phyloP scores from a whole-genome alignment of 768 basidiomycete genomes.

The Rhizopogon vesiculosus region DNA sequence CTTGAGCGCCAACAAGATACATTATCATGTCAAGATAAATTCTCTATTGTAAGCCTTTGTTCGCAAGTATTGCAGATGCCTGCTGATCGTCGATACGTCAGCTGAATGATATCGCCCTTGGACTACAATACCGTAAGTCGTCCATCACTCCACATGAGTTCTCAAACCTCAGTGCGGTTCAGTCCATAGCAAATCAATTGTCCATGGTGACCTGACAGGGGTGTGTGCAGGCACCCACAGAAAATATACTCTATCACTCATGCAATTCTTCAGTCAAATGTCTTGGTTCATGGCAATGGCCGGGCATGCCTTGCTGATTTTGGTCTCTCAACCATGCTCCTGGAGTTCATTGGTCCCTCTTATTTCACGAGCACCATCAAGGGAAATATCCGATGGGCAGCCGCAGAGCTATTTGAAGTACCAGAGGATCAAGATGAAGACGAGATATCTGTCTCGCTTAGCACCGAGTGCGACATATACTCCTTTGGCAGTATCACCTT shows the following conservation, averaged over 20 bases:
- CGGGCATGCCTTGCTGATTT: slow-evolving; percentile 38
- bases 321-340: slow-evolving; percentile 35
- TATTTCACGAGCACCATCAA: slow-evolving; percentile 4
- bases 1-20: slow-evolving; percentile 2
- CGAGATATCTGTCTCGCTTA: neutral
- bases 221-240: neutral
- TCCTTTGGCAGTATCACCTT: slow-evolving; percentile 35
- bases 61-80: neutral
- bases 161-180: neutral
- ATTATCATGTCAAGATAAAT: slow-evolving; percentile 5
- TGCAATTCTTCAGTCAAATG: neutral
- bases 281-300: slow-evolving; percentile 32
- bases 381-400: slow-evolving; percentile 42
- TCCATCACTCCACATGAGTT: neutral
- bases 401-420: slow-evolving; percentile 29
- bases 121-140: slow-evolving; percentile 32
- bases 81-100: slow-evolving; percentile 3
- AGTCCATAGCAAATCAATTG: neutral
- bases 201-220: slow-evolving; percentile 5
- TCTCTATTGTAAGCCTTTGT: slow-evolving; percentile 11
- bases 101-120: slow-evolving; percentile 36
- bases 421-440: neutral
- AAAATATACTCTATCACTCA: neutral
- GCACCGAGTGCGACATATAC: slow-evolving; percentile 36
- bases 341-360: slow-evolving; percentile 25